phyloP scores from a whole-genome alignment of 768 basidiomycete species.

The Termitomyces sp. region DNA sequence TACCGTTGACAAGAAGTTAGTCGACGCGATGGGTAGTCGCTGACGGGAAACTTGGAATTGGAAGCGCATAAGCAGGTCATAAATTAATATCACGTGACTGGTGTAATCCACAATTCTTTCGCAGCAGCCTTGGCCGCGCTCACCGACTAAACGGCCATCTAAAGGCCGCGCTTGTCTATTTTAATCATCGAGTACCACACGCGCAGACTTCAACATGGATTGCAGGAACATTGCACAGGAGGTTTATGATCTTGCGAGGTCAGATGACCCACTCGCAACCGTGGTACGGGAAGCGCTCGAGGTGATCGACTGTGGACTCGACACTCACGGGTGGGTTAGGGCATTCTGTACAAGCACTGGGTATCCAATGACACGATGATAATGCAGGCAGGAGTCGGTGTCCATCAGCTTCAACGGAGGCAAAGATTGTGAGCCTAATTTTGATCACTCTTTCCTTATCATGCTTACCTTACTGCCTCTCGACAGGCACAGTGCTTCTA shows the following conservation, averaged over 20 bases:
- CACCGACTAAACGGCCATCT: not conserved
- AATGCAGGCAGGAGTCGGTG: constrained; percentile 57
- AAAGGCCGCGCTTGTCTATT: not conserved
- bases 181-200: not conserved
- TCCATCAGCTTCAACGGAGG: constrained; percentile 98
- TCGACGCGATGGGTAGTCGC: not conserved
- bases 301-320: constrained; percentile 77
- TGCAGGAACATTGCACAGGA: constrained; percentile 47
- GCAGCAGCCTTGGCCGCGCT: too few species aligned
- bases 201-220: constrained; percentile 35
- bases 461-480: constrained; percentile 3
- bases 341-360: constrained; percentile 6
- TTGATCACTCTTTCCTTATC: not conserved
- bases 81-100: constrained; percentile 12
- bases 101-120: not conserved
- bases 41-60: not conserved
- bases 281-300: constrained; percentile 75
- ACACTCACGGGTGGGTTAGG: constrained; percentile 74
- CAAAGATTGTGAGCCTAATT: constrained; percentile 79
- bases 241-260: constrained; percentile 61
- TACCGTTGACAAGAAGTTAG: not conserved
- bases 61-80: not conserved
- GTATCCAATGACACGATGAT: constrained; percentile 18
- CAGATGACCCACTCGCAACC: constrained; percentile 50
- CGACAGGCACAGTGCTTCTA: constrained; percentile 87